phyloP scores from a whole-genome alignment of 768 basidiomycete species.

The Lactifluus echinatus region DNA sequence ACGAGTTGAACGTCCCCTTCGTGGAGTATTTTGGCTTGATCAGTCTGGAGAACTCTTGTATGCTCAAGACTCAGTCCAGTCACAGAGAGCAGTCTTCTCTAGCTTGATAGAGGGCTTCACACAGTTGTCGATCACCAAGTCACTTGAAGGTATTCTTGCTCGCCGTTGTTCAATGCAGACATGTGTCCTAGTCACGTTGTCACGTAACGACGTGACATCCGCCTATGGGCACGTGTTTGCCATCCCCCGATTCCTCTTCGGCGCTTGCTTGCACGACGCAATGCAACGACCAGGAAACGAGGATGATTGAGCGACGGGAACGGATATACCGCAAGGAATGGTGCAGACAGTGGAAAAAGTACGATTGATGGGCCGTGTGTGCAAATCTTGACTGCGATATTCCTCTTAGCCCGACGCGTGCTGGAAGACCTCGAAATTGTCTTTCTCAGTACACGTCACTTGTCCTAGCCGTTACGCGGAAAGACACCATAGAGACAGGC shows the following conservation, averaged over 20 bases:
- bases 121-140: conserved; percentile 9
- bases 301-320: conserved; percentile 3
- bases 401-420: background rate
- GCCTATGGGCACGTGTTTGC: conserved; percentile 11
- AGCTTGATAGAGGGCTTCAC: conserved; percentile 7
- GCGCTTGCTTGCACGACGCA: background rate
- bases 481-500: background rate
- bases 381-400: background rate
- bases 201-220: conserved; percentile 16
- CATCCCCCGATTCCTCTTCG: background rate
- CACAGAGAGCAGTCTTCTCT: conserved; percentile 5
- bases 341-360: background rate
- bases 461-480: background rate
- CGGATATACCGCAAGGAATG: background rate
- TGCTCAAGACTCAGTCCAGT: conserved; percentile 14
- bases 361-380: background rate
- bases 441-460: background rate
- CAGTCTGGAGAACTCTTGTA: conserved; percentile 9
- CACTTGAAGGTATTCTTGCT: conserved; percentile 16
- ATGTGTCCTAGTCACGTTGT: conserved; percentile 14
- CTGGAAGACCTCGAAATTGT: background rate
- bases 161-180: conserved; percentile 13
- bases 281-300: background rate
- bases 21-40: conserved; percentile 1
- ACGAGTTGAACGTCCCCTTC: conserved; percentile 6